phyloP scores from a whole-genome alignment of 192 early-diverging fungal genomes.

The Pilaira anomala region DNA sequence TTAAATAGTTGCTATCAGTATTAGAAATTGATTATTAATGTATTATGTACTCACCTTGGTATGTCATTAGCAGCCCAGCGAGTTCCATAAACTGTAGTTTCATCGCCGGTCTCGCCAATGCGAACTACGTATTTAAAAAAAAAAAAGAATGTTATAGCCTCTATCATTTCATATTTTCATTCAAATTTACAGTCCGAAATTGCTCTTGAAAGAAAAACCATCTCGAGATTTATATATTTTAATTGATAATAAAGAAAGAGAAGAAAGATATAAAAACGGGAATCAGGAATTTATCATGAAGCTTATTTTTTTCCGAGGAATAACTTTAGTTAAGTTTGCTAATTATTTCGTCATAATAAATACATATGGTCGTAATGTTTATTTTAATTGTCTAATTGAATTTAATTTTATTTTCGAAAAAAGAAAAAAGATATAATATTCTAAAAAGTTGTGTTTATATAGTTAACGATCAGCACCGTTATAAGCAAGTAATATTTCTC shows the following conservation, averaged over 20 bases:
- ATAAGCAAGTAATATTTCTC: conserved; percentile 6
- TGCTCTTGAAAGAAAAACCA: conserved; percentile 29
- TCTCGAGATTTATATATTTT: conserved; percentile 6
- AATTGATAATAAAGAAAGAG: neutral
- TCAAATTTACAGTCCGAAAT: conserved; percentile 20
- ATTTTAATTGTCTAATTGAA: too few species aligned
- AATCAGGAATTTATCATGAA: too few species aligned
- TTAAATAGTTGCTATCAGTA: neutral
- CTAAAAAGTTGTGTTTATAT: too few species aligned
- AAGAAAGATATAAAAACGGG: neutral
- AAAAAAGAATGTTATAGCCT: neutral
- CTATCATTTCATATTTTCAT: neutral
- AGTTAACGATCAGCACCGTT: conserved; percentile 1
- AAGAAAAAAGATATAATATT: too few species aligned
- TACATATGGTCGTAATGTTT: too few species aligned
- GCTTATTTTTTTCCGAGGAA: too few species aligned
- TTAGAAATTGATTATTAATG: neutral
- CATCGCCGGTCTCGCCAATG: conserved; percentile 17
- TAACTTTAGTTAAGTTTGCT: too few species aligned
- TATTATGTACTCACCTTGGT: conserved; percentile 20
- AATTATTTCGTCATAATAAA: too few species aligned
- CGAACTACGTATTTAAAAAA: conserved; percentile 19
- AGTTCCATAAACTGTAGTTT: conserved; percentile 31
- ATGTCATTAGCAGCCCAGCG: conserved; percentile 32
- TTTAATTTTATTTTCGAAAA: too few species aligned